Percentiles rank a stretch among this genome's conserved stretches.
These are phyloP conservation scores for Caloboletus inedulis DNA, from an alignment of 1,284 basidiomycete species.

Conservation along the genomic window DNA sequence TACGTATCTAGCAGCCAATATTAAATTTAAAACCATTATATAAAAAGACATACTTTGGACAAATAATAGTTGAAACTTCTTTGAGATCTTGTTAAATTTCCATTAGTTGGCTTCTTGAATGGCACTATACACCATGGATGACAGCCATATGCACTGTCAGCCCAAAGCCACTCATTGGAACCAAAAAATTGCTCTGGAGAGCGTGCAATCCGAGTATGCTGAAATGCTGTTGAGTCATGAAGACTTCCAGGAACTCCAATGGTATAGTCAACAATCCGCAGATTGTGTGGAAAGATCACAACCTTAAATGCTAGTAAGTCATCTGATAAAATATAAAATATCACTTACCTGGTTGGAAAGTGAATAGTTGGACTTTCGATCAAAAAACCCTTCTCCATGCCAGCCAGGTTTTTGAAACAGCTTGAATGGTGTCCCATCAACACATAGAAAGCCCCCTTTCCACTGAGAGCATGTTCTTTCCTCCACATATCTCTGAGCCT, in stretches of 20 bases:
- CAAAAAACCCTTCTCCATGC: neutral
- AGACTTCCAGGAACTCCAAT: constrained; percentile 22
- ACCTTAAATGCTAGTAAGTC: neutral
- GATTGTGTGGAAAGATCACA: neutral
- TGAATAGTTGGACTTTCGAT: constrained; percentile 14
- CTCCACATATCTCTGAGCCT: neutral
- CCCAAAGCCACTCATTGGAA: constrained; percentile 13
- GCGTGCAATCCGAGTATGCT: neutral
- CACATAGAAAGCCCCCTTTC: constrained; percentile 3
- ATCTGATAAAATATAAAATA: neutral
- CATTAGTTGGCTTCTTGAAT: constrained; percentile 14
- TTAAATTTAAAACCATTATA: neutral
- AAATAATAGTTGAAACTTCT: constrained; percentile 8
- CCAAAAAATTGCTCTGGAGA: neutral
- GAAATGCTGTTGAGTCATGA: constrained; percentile 13
- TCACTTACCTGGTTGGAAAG: constrained; percentile 10
- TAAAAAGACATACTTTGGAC: neutral
- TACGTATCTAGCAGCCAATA: constrained; percentile 4
- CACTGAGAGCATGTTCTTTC: constrained; percentile 3
- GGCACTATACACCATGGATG: constrained; percentile 10
- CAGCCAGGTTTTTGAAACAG: constrained; percentile 18
- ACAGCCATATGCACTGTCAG: constrained; percentile 12
- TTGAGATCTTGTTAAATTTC: constrained; percentile 1
- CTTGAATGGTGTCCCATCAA: constrained; percentile 16
- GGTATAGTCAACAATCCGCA: constrained; percentile 19